A percentile compares a stretch with the other conserved stretches of the same genome.
Evolutionary conservation across 176 grass and related monocot genomes (phyloP).

Genomic region (Areca catechu): DNA sequence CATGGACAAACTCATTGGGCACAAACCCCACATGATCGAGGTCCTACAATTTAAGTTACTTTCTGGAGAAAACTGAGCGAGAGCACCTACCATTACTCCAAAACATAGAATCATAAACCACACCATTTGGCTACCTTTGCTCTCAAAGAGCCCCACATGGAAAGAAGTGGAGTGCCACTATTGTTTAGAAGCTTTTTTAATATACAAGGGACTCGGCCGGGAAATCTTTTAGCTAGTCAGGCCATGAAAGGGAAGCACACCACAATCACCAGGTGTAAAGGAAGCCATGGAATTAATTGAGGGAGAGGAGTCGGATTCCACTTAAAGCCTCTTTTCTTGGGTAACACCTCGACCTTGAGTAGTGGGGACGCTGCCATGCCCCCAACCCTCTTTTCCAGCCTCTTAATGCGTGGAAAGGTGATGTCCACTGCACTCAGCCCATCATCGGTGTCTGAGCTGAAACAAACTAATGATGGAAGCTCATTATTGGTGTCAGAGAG

Average conservation of each 20-base stretch:
- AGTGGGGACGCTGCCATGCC: background rate
- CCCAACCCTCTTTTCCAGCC: background rate
- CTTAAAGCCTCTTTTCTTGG: background rate
- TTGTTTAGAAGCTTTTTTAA: background rate
- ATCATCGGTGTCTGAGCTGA: background rate
- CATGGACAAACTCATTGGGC: background rate
- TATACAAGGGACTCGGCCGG: too few species aligned
- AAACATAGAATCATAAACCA: too few species aligned
- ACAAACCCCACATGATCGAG: background rate
- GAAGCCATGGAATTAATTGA: background rate
- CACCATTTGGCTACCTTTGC: too few species aligned
- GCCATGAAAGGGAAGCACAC: conserved; percentile 10
- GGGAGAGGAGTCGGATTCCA: conserved; percentile 3
- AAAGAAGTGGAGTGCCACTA: background rate
- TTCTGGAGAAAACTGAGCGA: too few species aligned
- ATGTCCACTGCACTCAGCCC: background rate
- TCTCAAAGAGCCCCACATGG: too few species aligned
- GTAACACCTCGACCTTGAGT: background rate
- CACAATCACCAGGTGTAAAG: background rate
- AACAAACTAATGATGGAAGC: too few species aligned
- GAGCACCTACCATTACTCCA: too few species aligned
- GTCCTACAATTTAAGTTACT: too few species aligned
- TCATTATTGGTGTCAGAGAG: too few species aligned
- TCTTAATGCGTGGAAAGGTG: conserved; percentile 3
- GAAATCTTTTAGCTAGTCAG: background rate